These are phyloP conservation scores for Aspergillus cristatus DNA, from an alignment of 495 filamentous ascomycete species.

Conservation along the genomic window DNA sequence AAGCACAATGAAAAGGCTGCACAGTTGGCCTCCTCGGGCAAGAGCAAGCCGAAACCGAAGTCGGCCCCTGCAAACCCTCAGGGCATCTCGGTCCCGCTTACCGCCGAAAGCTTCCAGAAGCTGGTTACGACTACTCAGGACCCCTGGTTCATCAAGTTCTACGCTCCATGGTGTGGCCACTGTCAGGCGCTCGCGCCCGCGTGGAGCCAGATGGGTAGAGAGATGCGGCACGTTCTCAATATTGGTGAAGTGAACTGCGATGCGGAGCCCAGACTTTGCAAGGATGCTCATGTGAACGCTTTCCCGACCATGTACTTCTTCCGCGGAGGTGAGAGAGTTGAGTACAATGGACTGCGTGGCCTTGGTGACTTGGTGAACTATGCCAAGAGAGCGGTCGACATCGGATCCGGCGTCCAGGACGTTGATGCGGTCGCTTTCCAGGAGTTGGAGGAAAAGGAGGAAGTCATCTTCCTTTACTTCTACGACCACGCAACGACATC, in stretches of 20 bases:
- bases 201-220: constrained; percentile 82
- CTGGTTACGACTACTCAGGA: constrained; percentile 79
- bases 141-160: constrained; percentile 98
- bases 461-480: constrained; percentile 94
- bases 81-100: constrained; percentile 65
- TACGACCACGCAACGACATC: constrained; percentile 88
- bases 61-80: constrained; percentile 56
- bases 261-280: constrained; percentile 71
- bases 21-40: constrained; percentile 16
- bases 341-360: constrained; percentile 88
- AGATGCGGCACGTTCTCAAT: constrained; percentile 80
- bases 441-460: constrained; percentile 81
- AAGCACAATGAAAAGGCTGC: constrained; percentile 36
- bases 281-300: constrained; percentile 66
- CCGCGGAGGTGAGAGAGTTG: constrained; percentile 79
- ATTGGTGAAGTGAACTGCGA: constrained; percentile 97
- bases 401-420: constrained; percentile 67
- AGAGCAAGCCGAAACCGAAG: constrained; percentile 31
- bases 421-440: constrained; percentile 69
- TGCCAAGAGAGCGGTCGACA: constrained; percentile 74
- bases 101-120: constrained; percentile 77
- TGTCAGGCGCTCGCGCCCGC: constrained; percentile 86
- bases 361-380: constrained; percentile 83
- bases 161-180: constrained; percentile 93
- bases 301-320: constrained; percentile 94